A percentile compares a stretch with the other conserved stretches of the same genome.
phyloP scores from a whole-genome alignment of 1,284 basidiomycete genomes.

The Trichosporon sp. region DNA sequence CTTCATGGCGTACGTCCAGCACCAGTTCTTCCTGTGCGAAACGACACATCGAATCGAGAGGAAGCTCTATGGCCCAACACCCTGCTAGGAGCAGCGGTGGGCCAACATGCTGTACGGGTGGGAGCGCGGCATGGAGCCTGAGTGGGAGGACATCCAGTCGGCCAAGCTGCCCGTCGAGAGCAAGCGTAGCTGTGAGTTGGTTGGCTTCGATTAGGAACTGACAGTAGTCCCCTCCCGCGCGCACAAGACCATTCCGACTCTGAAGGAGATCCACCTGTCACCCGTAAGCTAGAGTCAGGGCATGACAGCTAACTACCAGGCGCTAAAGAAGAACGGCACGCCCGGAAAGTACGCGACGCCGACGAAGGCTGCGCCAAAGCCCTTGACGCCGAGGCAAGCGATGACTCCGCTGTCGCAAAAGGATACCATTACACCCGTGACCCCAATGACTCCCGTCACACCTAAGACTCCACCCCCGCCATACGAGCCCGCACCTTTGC shows the following conservation, averaged over 20 bases:
- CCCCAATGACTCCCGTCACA: too few species aligned
- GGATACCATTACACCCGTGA: neutral
- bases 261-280: constrained; percentile 24
- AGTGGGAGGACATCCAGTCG: constrained; percentile 42
- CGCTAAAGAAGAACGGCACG: neutral
- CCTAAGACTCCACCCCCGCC: neutral
- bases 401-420: constrained; percentile 5
- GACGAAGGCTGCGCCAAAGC: neutral
- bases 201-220: neutral
- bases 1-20: constrained; percentile 46
- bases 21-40: constrained; percentile 45
- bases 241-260: neutral
- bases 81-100: constrained; percentile 53
- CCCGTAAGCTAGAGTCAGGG: neutral
- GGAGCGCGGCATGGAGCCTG: constrained; percentile 40
- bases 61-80: constrained; percentile 36
- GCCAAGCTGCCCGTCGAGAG: neutral
- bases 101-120: constrained; percentile 44
- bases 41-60: constrained; percentile 36
- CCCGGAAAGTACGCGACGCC: neutral
- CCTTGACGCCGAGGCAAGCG: neutral
- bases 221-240: constrained; percentile 7
- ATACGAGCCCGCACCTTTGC: neutral
- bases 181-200: constrained; percentile 15
- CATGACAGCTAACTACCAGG: neutral